Evolutionary conservation across 352 stramenopile species (phyloP), one percentile per base, ranked within the genome.

Genomic region (Globisporangium cylindrosporum): DNA sequence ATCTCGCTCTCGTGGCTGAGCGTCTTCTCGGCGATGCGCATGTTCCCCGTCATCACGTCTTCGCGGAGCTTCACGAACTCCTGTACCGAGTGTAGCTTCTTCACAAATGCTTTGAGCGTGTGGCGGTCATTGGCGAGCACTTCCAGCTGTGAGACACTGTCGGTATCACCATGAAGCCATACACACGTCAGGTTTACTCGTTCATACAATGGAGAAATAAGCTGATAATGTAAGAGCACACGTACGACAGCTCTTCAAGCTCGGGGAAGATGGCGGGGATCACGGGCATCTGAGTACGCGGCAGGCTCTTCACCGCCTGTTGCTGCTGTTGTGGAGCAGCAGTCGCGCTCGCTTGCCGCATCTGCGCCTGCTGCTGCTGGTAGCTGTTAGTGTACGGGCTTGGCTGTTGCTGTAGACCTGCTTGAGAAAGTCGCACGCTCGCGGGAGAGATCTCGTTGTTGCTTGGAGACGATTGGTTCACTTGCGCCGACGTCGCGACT

Each of bases 191-290:
- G 51, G 12, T 58, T 9, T 3, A 8, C 22, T 57, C 4, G 22
- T 4, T 9, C 3, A 22, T 54, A 54, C 4, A 22, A 54, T n/a
- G 10, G 10, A 4, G 41, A 71, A 55, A 5, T 61, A 55, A 24
- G 41, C 15, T 43, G 18, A 61, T 4, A 59, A 5, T 5, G 43
- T 41, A 27, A 34, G 14, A 29, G 36, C 18, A 20, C 5, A 38
- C 82, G 72, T 82, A 95, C 87, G 82, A 89, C 1, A 95, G 69
- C 58, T 92, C 81, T 65, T 95, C 85, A 3, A 95, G 78, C 54
- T 90, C 84, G 0, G 82, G 82, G 54, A 93, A 91, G 27, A 88
- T 79, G 24, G 86, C 68, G 41, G 88, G 88, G 56, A 93, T 93
- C 27, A 81, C 77, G 0, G 88, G 88, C 77, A 93, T 86, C 55